These are phyloP conservation scores for Hortiboletus campestris DNA, from an alignment of 768 basidiomycete species.

Conservation along the genomic window DNA sequence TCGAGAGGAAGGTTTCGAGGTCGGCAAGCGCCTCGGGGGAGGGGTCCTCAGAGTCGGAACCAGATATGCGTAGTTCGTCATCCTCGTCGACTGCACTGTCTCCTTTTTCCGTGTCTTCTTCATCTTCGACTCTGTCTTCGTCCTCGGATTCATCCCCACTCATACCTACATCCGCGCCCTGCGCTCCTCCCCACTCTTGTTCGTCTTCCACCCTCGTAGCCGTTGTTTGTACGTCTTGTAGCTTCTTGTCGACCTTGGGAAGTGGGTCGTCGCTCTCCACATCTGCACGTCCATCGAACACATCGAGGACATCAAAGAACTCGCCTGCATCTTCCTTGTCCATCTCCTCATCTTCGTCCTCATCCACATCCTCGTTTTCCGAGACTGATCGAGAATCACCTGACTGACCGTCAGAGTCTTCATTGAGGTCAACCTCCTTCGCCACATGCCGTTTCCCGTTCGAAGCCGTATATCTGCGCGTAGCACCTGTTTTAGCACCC, in stretches of 20 bases:
- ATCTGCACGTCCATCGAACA: slow-evolving; percentile 62
- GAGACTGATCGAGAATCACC: slow-evolving; percentile 17
- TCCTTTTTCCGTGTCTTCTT: slow-evolving; percentile 30
- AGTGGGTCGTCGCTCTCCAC: slow-evolving; percentile 14
- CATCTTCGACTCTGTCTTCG: slow-evolving; percentile 18
- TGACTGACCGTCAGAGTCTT: slow-evolving; percentile 42
- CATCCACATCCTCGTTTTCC: slow-evolving; percentile 32
- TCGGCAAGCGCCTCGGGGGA: slow-evolving; percentile 62
- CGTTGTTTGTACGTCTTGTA: slow-evolving; percentile 45
- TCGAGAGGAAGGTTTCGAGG: slow-evolving; percentile 70
- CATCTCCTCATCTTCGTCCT: slow-evolving; percentile 39
- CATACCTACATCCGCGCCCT: slow-evolving; percentile 27
- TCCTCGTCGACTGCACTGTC: slow-evolving; percentile 29
- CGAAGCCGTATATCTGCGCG: slow-evolving; percentile 21
- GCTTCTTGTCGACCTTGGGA: slow-evolving; percentile 10
- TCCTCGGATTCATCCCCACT: slow-evolving; percentile 38
- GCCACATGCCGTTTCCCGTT: slow-evolving; percentile 32
- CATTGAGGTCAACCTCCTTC: slow-evolving; percentile 65
- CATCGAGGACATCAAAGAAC: slow-evolving; percentile 63
- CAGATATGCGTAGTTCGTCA: slow-evolving; percentile 47
- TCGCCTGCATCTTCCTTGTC: slow-evolving; percentile 51
- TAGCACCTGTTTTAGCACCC: slow-evolving; percentile 20
- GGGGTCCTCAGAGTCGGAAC: slow-evolving; percentile 46
- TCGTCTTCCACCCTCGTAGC: slow-evolving; percentile 45
- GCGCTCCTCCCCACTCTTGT: slow-evolving; percentile 28